A percentile compares a stretch with the other conserved stretches of the same genome.
Conservation (phyloP, 2,329 filamentous ascomycete genomes). For the Cylindrodendrum hubeiense region DNA sequence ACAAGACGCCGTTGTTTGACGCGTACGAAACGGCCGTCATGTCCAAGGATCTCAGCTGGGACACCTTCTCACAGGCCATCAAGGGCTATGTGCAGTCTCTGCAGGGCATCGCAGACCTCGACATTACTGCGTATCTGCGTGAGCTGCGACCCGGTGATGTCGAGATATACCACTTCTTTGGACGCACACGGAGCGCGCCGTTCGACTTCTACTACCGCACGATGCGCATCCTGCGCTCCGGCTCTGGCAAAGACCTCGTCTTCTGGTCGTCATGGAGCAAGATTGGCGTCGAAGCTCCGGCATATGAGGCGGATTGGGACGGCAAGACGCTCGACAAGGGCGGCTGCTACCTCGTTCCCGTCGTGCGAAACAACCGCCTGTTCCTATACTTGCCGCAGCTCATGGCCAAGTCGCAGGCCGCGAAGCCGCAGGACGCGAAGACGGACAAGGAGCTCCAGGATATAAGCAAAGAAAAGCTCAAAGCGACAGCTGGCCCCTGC, state of each 20-base stretch:
- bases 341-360: no score
- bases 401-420: not conserved
- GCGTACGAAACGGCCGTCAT: slow-evolving; percentile 6
- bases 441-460: no score
- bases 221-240: not conserved
- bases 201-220: slow-evolving; percentile 7
- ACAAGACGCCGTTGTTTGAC: slow-evolving; percentile 13
- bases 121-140: not conserved
- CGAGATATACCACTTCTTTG: not conserved
- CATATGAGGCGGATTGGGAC: no score
- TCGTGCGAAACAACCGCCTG: no score
- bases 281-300: not conserved
- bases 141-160: not conserved
- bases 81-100: not conserved
- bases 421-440: not conserved
- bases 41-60: slow-evolving; percentile 4
- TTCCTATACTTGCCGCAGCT: not conserved
- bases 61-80: not conserved
- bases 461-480: no score
- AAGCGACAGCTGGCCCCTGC: no score
- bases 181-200: not conserved
- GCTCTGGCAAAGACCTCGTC: not conserved
- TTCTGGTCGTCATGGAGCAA: slow-evolving; percentile 8
- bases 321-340: no score
- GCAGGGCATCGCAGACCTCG: slow-evolving; percentile 1